phyloP scores from a whole-genome alignment of 345 rosid species.

The Eutrema japonicum region DNA sequence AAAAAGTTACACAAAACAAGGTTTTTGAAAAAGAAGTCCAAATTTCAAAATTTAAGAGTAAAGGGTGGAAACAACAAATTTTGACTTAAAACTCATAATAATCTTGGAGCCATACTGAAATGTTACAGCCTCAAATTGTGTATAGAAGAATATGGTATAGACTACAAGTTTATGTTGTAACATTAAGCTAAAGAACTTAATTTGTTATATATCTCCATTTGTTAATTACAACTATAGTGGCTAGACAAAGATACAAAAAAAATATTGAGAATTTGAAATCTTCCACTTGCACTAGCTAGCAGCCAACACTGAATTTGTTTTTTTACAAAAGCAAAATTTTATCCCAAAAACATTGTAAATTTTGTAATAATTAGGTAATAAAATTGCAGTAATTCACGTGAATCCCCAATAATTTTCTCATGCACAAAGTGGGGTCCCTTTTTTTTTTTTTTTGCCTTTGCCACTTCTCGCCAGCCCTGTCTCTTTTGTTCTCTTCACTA shows the following conservation, averaged over 20 bases:
- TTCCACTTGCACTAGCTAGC: conserved; percentile 36
- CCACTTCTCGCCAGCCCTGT: conserved; percentile 42
- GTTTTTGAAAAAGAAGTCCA: background rate
- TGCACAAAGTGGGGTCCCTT: conserved; percentile 46
- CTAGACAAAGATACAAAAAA: background rate
- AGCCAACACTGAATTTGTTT: conserved; percentile 16
- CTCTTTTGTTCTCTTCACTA: conserved; percentile 49
- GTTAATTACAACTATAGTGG: background rate
- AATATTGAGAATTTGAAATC: background rate
- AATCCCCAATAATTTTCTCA: conserved; percentile 43
- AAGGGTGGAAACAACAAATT: background rate
- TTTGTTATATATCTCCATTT: background rate
- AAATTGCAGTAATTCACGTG: conserved; percentile 46
- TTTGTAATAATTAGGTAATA: conserved; percentile 20
- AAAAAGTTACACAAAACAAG: background rate
- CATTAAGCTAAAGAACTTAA: background rate
- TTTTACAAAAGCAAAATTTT: background rate
- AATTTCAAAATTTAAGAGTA: background rate
- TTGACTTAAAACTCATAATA: background rate
- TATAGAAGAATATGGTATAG: background rate
- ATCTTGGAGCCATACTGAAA: background rate
- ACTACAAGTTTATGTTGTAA: conserved; percentile 1
- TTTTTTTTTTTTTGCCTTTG: conserved; percentile 9
- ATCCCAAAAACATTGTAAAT: conserved; percentile 16
- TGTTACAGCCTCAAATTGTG: background rate